Base-by-base conservation (phyloP, 192 early-diverging fungal species). In the Globomyces pollinis-pini region DNA sequence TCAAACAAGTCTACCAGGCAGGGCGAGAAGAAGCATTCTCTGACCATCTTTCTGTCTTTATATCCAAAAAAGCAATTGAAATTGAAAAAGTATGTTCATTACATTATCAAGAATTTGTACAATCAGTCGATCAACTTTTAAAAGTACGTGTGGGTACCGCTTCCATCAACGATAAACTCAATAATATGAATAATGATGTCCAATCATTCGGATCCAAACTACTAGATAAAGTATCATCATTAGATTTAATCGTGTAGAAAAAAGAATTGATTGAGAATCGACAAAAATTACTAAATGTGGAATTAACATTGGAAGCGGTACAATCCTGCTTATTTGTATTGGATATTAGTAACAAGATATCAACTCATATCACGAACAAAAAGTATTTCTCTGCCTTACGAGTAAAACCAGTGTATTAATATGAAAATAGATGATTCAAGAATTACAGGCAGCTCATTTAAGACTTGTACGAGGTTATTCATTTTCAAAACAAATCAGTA, bases 21-120 rank as follows among this genome's bases (percentile, higher is more conserved):
- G 85, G 86, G 51, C 87, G 88, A 66, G 87, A 95, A 69, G 85
- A 88, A 38, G 77, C 84, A 28, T 96, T 96, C 57, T 67, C 85
- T n/a, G 88, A 94, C 34, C 88, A 91, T 49, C 79, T 99, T 13
- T 75, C 83, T 29, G 33, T 74, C 32, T 91, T 96, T 64, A 87
- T 91, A 24, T 73, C 83, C 47, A 81, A 83, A 47, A 98, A 98
- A 60, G 94, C 96, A 60, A 78, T 80, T 29, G 96, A 99, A 69
- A 99, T 99, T 58, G 94, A 96, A 76, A 85, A 88, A 53, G 89
- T 99, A 77, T 99, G 96, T 72, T 89, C 88, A 64, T 81, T 84
- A 67, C 89, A 99, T 69, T 95, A 95, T 68, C 88, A 96, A 77
- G 93, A 94, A 72, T 94, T 94, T 63, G 86, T 92, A 1, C 87